Evolutionary conservation across 352 stramenopile genomes (phyloP).

Genomic region (Phytophthora aleatoria): DNA sequence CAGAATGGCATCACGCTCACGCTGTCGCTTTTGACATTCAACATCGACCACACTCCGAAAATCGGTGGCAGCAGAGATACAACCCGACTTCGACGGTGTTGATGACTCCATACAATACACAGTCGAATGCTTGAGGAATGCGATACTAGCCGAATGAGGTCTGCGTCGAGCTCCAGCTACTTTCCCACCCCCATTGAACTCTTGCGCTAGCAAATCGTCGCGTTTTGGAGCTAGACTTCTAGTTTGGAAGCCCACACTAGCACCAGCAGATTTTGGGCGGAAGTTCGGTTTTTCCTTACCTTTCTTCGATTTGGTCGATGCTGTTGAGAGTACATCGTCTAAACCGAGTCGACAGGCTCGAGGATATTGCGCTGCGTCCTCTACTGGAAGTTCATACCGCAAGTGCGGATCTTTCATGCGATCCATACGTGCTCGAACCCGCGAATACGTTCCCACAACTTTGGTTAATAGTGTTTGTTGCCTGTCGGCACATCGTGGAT

Average conservation of each 20-base stretch:
- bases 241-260: conserved; percentile 27
- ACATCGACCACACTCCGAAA: conserved; percentile 45
- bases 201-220: conserved; percentile 10
- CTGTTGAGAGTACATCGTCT: conserved; percentile 42
- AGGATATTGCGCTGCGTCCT: conserved; percentile 36
- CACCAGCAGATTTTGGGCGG: conserved; percentile 44
- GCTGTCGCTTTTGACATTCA: conserved; percentile 43
- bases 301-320: conserved; percentile 27
- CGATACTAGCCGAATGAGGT: conserved; percentile 59
- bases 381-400: conserved; percentile 58
- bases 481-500: conserved; percentile 34
- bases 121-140: conserved; percentile 56
- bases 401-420: conserved; percentile 44
- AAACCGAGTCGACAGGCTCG: conserved; percentile 64
- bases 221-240: conserved; percentile 8
- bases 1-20: conserved; percentile 33
- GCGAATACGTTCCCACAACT: conserved; percentile 30
- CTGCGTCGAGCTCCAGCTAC: conserved; percentile 56
- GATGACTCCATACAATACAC: conserved; percentile 51
- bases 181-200: conserved; percentile 23
- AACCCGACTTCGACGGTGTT: conserved; percentile 7
- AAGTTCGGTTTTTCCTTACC: conserved; percentile 24
- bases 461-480: conserved; percentile 39
- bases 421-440: conserved; percentile 38
- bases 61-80: conserved; percentile 21